Evolutionary conservation across 2,329 filamentous ascomycete genomes (phyloP), one percentile per base, ranked within the genome.

Genomic region (Cytospora paraplurivora): DNA sequence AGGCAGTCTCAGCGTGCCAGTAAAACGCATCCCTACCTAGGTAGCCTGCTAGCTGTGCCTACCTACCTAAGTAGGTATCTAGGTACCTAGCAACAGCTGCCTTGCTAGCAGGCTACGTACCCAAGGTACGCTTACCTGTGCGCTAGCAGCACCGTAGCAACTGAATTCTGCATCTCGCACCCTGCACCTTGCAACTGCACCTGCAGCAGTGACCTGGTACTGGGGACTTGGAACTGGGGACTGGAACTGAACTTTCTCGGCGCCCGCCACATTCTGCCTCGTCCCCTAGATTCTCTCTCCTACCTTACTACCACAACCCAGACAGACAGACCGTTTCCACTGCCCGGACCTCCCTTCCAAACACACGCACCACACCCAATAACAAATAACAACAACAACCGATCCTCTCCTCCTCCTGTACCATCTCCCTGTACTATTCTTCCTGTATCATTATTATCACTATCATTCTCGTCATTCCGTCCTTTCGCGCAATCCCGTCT

Each of bases 281-380:
- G 41, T 44, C 41, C 41, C 41, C 41, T 44, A 19, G 17, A n/a
- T 44, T 44, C 41, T 44, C 41, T 19, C 41, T 44, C 17, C 41
- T 44, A 44, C 41, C 41, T n/a, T 44, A 7, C 41, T 44, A 44
- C 41, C 41, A 44, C 41, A 44, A 44, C 41, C 35, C 15, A 44
- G 12, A 44, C 41, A n/a, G 19, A n/a, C 37, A 56, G 21, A n/a
- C 27, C 47, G 7, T 32, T 27, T 38, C 21, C 37, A 53, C 57
- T 59, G 41, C 10, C 41, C 41, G 41, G 41, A 44, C 41, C 41
- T 59, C 35, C 49, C 50, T 54, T 51, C 4, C 27, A 27, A 37
- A 54, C 50, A 60, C 51, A 49, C 34, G 56, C 56, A 51, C 44
- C 56, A 60, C 50, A 60, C 27, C 27, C 27, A 60, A 60, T 50